These are phyloP conservation scores for Dionaea muscipula DNA, from an alignment of 179 eudicot species.

Conservation along the genomic window DNA sequence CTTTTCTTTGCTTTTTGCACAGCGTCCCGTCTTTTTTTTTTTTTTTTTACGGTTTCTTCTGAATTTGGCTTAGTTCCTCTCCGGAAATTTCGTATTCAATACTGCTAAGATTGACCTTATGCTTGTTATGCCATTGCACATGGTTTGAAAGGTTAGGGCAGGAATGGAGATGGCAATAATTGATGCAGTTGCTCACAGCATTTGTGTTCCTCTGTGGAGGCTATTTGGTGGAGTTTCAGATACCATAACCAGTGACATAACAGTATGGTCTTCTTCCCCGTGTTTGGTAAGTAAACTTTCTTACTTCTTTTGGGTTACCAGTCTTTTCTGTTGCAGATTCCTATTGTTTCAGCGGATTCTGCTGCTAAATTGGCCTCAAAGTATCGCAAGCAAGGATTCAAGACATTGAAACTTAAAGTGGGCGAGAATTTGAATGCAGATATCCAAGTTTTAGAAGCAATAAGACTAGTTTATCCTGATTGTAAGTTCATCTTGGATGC, in stretches of 20 bases:
- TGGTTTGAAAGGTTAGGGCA: constrained; percentile 60
- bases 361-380: constrained; percentile 63
- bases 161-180: constrained; percentile 93
- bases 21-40: too few relatives aligned
- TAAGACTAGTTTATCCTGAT: constrained; percentile 48
- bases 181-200: constrained; percentile 82
- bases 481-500: constrained; percentile 77
- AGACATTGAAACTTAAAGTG: constrained; percentile 72
- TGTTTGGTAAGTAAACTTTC: background rate
- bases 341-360: constrained; percentile 52
- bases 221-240: constrained; percentile 76
- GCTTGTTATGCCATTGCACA: constrained; percentile 9
- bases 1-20: background rate
- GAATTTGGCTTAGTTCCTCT: too few relatives aligned
- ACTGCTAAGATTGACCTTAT: background rate
- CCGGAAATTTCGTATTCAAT: too few relatives aligned
- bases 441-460: constrained; percentile 60
- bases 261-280: constrained; percentile 32
- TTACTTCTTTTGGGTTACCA: too few relatives aligned
- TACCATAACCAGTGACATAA: constrained; percentile 65
- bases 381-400: constrained; percentile 59
- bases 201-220: constrained; percentile 67
- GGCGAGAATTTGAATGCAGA: constrained; percentile 62
- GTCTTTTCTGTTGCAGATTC: constrained; percentile 41
- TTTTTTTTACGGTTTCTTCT: background rate